Evolutionary conservation across 2,329 filamentous ascomycete genomes (phyloP), one percentile per base, ranked within the genome.

Genomic region (Scytalidium lignicola): DNA sequence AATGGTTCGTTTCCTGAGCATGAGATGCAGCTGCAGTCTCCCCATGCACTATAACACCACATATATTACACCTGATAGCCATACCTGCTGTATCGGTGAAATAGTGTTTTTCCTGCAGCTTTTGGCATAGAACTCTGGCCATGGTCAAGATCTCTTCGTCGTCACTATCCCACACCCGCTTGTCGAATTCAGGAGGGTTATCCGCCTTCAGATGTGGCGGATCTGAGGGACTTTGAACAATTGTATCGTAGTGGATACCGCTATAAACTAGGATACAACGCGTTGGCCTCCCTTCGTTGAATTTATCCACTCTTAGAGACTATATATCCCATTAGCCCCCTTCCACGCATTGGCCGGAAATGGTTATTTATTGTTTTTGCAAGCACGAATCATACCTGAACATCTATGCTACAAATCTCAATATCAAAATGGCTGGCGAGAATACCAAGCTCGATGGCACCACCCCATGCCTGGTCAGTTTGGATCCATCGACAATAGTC

Each of bases 181-280:
- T 79, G 63, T 97, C 92, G 55, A 85, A 80, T 21, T 93, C 87
- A 0, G 88, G 81, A 7, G 85, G 80, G 10, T 80, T 71, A 43
- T 78, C 73, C 5, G 80, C 70, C 50, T 72, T 75, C 41, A 72
- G 75, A 57, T 75, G 74, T 3, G 79, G 81, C 56, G 69, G 76
- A 54, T 75, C 78, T 19, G 74, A 82, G 37, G 78, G 81, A 17
- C 82, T 84, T 56, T 95, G 81, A 1, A 88, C 90, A 51, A 96
- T 85, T 6, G 88, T 85, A 67, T 96, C 92, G 69, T 96, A 96
- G 66, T 96, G 91, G 45, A 96, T 93, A 2, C 90, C 90, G 0
- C 87, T 92, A 68, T 96, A 96, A 0, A 96, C 84, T 20, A 96
- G 73, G 21, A 96, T 82, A 61, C 88, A 91, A 6, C 89, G 78